A percentile compares a stretch with the other conserved stretches of the same genome.
These are phyloP conservation scores for Phylloporus sp. DNA, from an alignment of 768 basidiomycete species.

Conservation along the genomic window DNA sequence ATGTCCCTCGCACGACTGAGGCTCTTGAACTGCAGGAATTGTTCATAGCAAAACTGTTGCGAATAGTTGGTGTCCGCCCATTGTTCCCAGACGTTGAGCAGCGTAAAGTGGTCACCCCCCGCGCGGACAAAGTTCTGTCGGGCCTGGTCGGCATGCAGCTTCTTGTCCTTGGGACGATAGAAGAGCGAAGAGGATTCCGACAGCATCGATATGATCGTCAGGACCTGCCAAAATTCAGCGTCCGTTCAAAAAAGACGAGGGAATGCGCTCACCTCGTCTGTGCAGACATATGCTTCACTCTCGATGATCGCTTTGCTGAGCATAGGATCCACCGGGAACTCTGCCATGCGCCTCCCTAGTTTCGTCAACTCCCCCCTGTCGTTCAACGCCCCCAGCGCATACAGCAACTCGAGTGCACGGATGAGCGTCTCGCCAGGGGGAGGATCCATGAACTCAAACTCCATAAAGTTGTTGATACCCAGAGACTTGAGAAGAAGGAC, in stretches of 20 bases:
- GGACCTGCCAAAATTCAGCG: constrained; percentile 46
- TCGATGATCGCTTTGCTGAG: constrained; percentile 93
- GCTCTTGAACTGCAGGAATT: constrained; percentile 93
- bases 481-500: constrained; percentile 93
- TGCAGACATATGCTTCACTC: constrained; percentile 90
- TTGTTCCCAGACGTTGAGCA: constrained; percentile 97
- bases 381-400: constrained; percentile 94
- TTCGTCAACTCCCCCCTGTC: constrained; percentile 97
- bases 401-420: constrained; percentile 87
- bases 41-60: constrained; percentile 94
- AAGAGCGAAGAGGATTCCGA: constrained; percentile 93
- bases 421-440: constrained; percentile 98
- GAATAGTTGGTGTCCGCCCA: constrained; percentile 98
- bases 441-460: constrained; percentile 98
- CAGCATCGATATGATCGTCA: constrained; percentile 97
- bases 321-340: constrained; percentile 99
- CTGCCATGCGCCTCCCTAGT: constrained; percentile 94
- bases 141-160: constrained; percentile 94
- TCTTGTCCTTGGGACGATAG: constrained; percentile 98
- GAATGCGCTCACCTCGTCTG: constrained; percentile 75
- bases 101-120: constrained; percentile 96
- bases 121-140: constrained; percentile 93
- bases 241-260: not conserved
- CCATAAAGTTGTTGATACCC: constrained; percentile 97
- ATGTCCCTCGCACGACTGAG: constrained; percentile 93